phyloP scores from a whole-genome alignment of 345 rosid genomes.

The Clarkia xantiana region DNA sequence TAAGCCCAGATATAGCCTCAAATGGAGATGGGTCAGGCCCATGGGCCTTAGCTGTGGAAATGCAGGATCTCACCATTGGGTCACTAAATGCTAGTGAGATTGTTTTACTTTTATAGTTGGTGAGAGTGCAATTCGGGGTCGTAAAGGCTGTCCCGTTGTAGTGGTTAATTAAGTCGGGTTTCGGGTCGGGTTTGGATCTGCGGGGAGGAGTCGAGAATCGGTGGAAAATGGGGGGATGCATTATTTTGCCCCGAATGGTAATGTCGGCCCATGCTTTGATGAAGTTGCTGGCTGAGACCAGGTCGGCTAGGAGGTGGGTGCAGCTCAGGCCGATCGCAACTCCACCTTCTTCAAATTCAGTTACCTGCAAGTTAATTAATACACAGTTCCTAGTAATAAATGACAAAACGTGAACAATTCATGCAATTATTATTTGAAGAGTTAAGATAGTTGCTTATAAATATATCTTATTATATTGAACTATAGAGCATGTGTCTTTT shows the following conservation, averaged over 20 bases:
- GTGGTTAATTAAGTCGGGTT: constrained; percentile 12
- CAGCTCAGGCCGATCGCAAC: constrained; percentile 66
- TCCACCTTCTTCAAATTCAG: constrained; percentile 73
- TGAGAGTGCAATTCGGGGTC: not conserved
- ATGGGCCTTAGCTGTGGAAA: constrained; percentile 13
- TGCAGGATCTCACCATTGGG: constrained; percentile 27
- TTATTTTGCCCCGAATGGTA: constrained; percentile 21
- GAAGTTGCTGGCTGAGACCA: constrained; percentile 38
- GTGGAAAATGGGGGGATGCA: constrained; percentile 35
- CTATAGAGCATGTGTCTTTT: no score
- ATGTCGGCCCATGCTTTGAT: constrained; percentile 63
- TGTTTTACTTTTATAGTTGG: constrained; percentile 16
- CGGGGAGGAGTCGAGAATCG: constrained; percentile 23
- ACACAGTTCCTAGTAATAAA: no score
- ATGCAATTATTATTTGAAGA: no score
- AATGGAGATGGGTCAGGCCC: constrained; percentile 17
- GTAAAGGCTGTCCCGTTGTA: not conserved
- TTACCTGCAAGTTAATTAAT: constrained; percentile 22
- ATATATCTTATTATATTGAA: no score
- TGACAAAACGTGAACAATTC: no score
- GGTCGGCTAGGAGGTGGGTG: constrained; percentile 49
- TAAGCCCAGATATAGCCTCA: constrained; percentile 39
- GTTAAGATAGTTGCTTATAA: no score
- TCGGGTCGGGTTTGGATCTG: not conserved
- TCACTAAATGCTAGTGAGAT: constrained; percentile 27